phyloP scores from a whole-genome alignment of 768 basidiomycete genomes.

The Tulasnella sp. region DNA sequence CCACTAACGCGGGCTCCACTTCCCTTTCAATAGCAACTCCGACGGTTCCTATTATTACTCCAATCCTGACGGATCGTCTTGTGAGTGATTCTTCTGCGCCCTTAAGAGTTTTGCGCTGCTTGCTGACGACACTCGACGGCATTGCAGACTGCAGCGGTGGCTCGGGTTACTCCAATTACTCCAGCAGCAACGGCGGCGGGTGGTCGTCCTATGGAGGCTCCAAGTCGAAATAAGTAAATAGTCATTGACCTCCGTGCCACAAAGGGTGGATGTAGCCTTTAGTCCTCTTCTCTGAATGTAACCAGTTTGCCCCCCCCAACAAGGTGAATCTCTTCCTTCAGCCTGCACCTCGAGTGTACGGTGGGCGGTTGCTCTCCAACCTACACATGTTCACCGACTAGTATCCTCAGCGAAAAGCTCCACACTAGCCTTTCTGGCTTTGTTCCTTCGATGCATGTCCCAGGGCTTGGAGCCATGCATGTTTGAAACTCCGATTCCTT shows the following conservation, averaged over 20 bases:
- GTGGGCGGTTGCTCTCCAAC: no score
- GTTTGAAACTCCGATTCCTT: no score
- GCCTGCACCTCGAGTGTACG: no score
- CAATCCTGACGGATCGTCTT: conserved; percentile 18
- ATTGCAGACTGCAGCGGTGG: conserved; percentile 16
- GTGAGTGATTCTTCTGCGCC: neutral
- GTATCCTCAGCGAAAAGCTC: no score
- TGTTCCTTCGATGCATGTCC: no score
- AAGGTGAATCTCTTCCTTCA: no score
- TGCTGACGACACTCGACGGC: neutral
- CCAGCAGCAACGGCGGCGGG: conserved; percentile 6
- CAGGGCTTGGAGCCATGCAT: no score
- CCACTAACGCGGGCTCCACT: neutral
- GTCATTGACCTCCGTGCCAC: neutral
- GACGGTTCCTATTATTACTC: conserved; percentile 39
- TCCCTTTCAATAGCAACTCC: neutral
- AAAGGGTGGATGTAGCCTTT: neutral
- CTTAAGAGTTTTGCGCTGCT: neutral
- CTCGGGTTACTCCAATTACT: conserved; percentile 11
- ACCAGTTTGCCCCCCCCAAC: no score
- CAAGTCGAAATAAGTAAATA: neutral
- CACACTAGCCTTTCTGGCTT: no score
- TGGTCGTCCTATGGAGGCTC: conserved; percentile 12
- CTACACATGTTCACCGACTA: no score
- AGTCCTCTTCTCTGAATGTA: neutral